A percentile compares a stretch with the other conserved stretches of the same genome.
These are phyloP conservation scores for Aspergillus homomorphus DNA, from an alignment of 495 filamentous ascomycete genomes.

Conservation along the genomic window DNA sequence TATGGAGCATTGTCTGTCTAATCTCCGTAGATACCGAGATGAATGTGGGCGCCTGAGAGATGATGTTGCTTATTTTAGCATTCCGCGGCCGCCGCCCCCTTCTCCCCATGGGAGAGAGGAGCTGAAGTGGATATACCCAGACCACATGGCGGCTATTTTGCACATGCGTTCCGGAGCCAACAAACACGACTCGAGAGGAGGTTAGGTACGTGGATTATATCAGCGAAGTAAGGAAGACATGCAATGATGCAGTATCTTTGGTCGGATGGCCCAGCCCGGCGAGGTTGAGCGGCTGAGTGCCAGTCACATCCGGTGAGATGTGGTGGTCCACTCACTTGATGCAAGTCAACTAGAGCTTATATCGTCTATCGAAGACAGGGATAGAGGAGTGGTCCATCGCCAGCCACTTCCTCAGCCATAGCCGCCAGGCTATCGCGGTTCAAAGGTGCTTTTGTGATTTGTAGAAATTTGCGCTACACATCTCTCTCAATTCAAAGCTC, in stretches of 20 bases:
- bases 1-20: not conserved
- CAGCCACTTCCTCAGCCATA: not conserved
- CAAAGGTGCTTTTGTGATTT: not conserved
- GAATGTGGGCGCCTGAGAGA: not conserved
- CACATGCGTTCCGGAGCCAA: not conserved
- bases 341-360: not conserved
- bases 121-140: not conserved
- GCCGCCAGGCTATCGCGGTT: not conserved
- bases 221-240: not conserved
- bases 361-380: not conserved
- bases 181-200: not conserved
- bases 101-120: not conserved
- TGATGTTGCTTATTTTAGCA: not conserved
- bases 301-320: not conserved
- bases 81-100: not conserved
- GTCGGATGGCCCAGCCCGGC: no score
- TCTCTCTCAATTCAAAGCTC: no score
- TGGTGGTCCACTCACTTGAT: not conserved
- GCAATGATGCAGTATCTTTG: no score
- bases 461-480: not conserved
- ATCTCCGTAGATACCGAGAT: not conserved
- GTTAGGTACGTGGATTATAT: not conserved
- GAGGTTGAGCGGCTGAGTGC: no score
- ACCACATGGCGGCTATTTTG: not conserved
- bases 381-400: no score